phyloP scores from a whole-genome alignment of 148 eudicot genomes.

The Amaranthus cruentus region DNA sequence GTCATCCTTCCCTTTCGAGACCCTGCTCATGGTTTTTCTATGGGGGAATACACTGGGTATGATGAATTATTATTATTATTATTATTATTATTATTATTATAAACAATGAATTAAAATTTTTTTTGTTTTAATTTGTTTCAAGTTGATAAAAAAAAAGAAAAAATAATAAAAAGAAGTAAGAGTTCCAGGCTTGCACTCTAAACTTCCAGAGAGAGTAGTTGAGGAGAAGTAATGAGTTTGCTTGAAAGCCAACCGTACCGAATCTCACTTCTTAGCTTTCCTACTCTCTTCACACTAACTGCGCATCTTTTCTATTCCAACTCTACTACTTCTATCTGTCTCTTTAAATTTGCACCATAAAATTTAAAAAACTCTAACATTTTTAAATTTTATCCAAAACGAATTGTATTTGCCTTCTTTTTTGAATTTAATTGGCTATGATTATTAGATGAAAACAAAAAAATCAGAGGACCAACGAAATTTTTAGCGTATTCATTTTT shows the following conservation, averaged over 20 bases:
- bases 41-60: too few species aligned
- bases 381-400: too few species aligned
- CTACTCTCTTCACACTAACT: constrained; percentile 14
- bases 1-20: too few species aligned
- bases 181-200: constrained; percentile 75
- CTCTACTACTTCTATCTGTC: background rate
- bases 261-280: constrained; percentile 31
- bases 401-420: too few species aligned
- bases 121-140: too few species aligned
- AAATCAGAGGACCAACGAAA: too few species aligned
- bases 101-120: background rate
- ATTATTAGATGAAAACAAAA: too few species aligned
- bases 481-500: too few species aligned
- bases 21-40: too few species aligned
- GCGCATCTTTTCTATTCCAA: background rate
- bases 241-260: constrained; percentile 78
- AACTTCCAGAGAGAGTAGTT: constrained; percentile 57
- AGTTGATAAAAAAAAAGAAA: background rate
- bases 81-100: constrained; percentile 2
- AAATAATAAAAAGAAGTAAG: background rate
- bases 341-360: background rate
- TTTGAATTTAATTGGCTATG: too few species aligned
- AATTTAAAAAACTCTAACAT: too few species aligned
- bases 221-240: constrained; percentile 61
- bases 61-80: constrained; percentile 1